phyloP scores from a whole-genome alignment of 805 yeast genomes.

The Spathaspora passalidarum region DNA sequence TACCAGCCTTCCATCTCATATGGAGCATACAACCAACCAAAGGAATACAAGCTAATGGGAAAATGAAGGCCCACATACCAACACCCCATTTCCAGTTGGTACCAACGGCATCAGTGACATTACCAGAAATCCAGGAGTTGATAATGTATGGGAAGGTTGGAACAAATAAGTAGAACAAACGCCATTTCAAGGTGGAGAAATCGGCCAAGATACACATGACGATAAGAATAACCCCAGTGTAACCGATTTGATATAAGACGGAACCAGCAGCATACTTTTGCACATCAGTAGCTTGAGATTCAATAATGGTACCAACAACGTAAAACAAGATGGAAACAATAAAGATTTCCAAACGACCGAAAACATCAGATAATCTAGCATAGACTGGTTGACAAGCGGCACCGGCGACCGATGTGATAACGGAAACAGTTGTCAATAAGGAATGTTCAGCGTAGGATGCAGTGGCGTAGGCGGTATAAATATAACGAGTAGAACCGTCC shows the following conservation, averaged over 20 bases:
- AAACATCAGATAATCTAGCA: conserved; percentile 64
- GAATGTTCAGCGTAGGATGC: conserved; percentile 53
- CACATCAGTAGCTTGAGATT: conserved; percentile 57
- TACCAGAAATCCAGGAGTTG: conserved; percentile 76
- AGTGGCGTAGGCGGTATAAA: conserved; percentile 50
- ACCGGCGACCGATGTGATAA: conserved; percentile 56
- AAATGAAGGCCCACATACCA: conserved; percentile 77
- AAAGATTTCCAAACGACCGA: conserved; percentile 58
- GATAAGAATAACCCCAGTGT: conserved; percentile 59
- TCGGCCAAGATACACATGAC: conserved; percentile 62
- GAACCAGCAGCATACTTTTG: conserved; percentile 64
- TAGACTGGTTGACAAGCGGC: conserved; percentile 65
- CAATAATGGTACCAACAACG: conserved; percentile 60
- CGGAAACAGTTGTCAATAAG: conserved; percentile 55
- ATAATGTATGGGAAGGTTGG: conserved; percentile 73
- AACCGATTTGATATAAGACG: conserved; percentile 48
- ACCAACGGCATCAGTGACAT: conserved; percentile 42
- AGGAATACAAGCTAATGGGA: conserved; percentile 66
- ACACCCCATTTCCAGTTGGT: conserved; percentile 69
- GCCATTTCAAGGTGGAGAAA: conserved; percentile 66
- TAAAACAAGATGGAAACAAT: conserved; percentile 51
- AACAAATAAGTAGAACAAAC: conserved; percentile 60
- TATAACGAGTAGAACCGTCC: conserved; percentile 48
- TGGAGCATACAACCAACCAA: conserved; percentile 50
- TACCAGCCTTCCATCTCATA: conserved; percentile 53